phyloP scores from a whole-genome alignment of 2,329 filamentous ascomycete genomes.

The Neofusicoccum sp. region DNA sequence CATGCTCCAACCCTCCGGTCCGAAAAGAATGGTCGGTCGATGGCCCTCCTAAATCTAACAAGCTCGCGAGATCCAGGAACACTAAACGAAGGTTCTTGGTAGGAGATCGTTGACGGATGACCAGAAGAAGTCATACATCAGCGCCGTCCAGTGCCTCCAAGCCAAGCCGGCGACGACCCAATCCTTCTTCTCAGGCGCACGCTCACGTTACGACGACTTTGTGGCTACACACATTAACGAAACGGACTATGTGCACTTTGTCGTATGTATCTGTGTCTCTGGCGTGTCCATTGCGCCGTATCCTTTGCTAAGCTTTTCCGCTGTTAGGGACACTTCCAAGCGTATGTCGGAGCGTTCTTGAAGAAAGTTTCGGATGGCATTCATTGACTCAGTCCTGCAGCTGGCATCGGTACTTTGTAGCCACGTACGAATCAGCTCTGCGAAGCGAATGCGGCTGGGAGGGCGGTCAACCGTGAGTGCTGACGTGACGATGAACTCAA shows the following conservation, averaged over 20 bases:
- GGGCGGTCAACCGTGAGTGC: constrained; percentile 11
- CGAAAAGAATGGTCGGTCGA: constrained; percentile 13
- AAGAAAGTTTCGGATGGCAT: background rate
- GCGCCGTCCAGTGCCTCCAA: constrained; percentile 36
- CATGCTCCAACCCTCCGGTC: background rate
- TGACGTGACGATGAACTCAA: background rate
- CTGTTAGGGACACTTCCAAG: constrained; percentile 12
- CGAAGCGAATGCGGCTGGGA: constrained; percentile 8
- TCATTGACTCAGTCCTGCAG: background rate
- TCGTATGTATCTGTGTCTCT: background rate
- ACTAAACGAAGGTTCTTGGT: constrained; percentile 7
- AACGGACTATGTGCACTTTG: constrained; percentile 11
- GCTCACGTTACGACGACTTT: constrained; percentile 38
- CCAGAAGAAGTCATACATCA: constrained; percentile 35
- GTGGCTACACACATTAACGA: constrained; percentile 36
- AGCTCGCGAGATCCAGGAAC: constrained; percentile 23
- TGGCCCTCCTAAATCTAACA: background rate
- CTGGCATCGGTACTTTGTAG: constrained; percentile 12
- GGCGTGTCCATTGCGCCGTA: no score
- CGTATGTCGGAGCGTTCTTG: background rate
- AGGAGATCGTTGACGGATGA: background rate
- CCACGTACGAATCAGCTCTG: constrained; percentile 1
- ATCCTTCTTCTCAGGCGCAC: constrained; percentile 28
- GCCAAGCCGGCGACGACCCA: constrained; percentile 30
- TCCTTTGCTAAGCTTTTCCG: background rate